These are phyloP conservation scores for Penicillium canariense DNA, from an alignment of 495 filamentous ascomycete species.

Conservation along the genomic window DNA sequence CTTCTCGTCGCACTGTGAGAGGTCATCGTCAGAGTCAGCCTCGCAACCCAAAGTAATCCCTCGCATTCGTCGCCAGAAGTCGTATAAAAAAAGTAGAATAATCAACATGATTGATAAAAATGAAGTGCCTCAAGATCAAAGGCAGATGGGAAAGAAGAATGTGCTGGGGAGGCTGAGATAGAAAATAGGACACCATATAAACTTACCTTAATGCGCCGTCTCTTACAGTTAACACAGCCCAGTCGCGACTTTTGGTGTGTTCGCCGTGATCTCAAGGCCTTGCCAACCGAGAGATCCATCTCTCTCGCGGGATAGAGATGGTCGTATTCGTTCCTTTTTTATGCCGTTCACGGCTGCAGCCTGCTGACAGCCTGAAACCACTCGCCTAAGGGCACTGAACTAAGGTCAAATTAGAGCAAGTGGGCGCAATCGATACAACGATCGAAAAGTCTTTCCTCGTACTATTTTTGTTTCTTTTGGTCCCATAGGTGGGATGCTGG, in stretches of 20 bases:
- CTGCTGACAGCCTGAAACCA: neutral
- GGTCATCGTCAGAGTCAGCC: slow-evolving; percentile 3
- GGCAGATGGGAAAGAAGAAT: neutral
- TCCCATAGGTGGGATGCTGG: neutral
- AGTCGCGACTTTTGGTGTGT: slow-evolving; percentile 35
- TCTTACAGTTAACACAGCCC: slow-evolving; percentile 36
- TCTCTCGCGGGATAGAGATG: neutral
- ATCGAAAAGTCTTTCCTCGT: neutral
- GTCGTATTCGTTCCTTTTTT: slow-evolving; percentile 19
- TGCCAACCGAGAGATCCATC: slow-evolving; percentile 9
- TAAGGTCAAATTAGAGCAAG: neutral
- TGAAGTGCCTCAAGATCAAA: neutral
- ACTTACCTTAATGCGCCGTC: slow-evolving; percentile 36
- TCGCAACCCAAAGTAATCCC: neutral
- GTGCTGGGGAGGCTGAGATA: neutral
- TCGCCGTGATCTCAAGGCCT: slow-evolving; percentile 19
- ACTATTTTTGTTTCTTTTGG: neutral
- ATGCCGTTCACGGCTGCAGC: slow-evolving; percentile 9
- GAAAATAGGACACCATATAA: neutral
- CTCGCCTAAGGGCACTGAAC: neutral
- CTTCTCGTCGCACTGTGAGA: slow-evolving; percentile 36
- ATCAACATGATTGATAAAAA: slow-evolving; percentile 1
- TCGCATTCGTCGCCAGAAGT: neutral
- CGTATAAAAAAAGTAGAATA: neutral
- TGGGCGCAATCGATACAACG: neutral